Base-by-base conservation (phyloP, 164 flowering plant species). In the Euptelea pleiosperma region DNA sequence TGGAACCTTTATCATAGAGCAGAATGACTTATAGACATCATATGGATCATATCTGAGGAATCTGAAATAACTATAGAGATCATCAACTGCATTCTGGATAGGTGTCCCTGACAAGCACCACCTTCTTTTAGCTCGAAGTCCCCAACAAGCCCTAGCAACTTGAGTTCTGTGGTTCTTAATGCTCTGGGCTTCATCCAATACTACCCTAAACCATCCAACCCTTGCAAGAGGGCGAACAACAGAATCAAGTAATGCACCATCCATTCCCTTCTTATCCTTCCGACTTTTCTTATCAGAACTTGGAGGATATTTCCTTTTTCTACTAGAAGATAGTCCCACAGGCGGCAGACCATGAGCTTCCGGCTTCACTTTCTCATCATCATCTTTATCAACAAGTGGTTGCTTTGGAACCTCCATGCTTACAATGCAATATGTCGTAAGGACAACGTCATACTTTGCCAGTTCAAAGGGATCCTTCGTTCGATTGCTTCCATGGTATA, bases 101-200 rank as follows among this genome's bases (percentile, higher is more conserved):
- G 98, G 98, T 45, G 98, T 91, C 54, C 98, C 98, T 0, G 98
- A 91, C 73, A 91, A 79, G 74, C 96, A 89, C 98, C 98, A 91
- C 52, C 98, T 82, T 12, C 98, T 83, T 67, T 91, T 91, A 33
- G 98, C 98, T 50, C 94, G 88, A 66, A 91, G 98, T 46, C 94
- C 98, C 92, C 98, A 91, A 63, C 98, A 91, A 24, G 98, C 98
- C 73, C 94, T 79, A 40, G 98, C 98, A 43, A 77, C 94, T 76
- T 82, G 96, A 66, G 98, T 91, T 75, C 81, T 76, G 64, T 83
- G 78, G 74, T 91, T 91, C 72, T 91, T 91, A 19, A 91, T 91
- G 73, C 96, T 89, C 74, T 91, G 98, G 29, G 98, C 98, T 77
- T 91, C 98, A 69, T 91, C 98, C 63, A 91, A 66, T 51, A 91